These are phyloP conservation scores for Pichia sp. DNA, from an alignment of 1,139 yeast species.

Conservation along the genomic window DNA sequence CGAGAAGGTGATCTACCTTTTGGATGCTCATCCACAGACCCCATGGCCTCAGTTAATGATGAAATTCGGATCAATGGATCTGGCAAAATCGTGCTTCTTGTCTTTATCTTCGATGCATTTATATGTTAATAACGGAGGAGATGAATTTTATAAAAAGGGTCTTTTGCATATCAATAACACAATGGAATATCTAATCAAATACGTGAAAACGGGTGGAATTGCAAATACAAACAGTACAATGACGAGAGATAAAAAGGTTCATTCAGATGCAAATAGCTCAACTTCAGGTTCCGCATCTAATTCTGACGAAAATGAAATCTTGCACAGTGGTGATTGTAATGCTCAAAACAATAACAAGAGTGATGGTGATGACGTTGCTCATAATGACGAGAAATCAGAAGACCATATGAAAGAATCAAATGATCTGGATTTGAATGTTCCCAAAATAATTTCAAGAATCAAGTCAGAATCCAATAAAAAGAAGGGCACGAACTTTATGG, in stretches of 20 bases:
- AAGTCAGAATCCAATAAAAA: constrained; percentile 34
- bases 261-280: not conserved
- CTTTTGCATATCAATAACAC: constrained; percentile 50
- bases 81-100: constrained; percentile 52
- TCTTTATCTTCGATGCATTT: constrained; percentile 51
- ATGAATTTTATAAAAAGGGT: constrained; percentile 46
- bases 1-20: constrained; percentile 44
- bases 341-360: constrained; percentile 5
- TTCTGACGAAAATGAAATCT: constrained; percentile 6
- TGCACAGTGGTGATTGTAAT: not conserved
- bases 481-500: constrained; percentile 43
- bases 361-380: not conserved
- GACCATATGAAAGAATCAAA: constrained; percentile 12
- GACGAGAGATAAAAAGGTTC: not conserved
- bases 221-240: not conserved
- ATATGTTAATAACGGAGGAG: constrained; percentile 47
- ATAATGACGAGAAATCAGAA: constrained; percentile 13
- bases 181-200: constrained; percentile 45
- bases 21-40: constrained; percentile 54
- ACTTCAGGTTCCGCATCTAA: not conserved
- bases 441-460: constrained; percentile 32
- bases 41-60: constrained; percentile 58
- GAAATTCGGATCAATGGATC: constrained; percentile 50
- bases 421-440: constrained; percentile 27
- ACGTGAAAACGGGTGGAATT: constrained; percentile 24